Conservation (phyloP, 352 stramenopile genomes). For the Phytopythium litorale region DNA sequence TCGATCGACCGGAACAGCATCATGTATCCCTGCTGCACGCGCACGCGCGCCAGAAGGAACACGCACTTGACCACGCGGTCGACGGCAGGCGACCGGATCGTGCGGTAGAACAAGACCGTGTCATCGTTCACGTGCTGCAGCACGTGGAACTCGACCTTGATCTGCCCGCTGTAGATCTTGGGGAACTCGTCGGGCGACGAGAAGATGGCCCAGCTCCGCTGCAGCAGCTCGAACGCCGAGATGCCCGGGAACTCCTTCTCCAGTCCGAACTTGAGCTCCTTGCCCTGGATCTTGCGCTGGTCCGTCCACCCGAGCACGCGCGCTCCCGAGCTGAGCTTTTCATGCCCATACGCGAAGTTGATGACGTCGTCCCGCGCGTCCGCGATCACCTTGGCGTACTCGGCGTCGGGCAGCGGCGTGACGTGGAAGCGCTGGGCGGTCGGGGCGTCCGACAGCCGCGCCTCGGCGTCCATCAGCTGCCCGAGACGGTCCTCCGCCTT, state of each 20-base stretch:
- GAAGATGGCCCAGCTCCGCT: slow-evolving; percentile 59
- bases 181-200: slow-evolving; percentile 37
- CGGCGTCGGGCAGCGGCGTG: slow-evolving; percentile 19
- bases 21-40: slow-evolving; percentile 52
- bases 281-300: slow-evolving; percentile 40
- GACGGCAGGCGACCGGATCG: slow-evolving; percentile 27
- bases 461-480: slow-evolving; percentile 43
- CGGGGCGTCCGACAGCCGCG: slow-evolving; percentile 16
- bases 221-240: slow-evolving; percentile 35
- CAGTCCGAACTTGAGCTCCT: slow-evolving; percentile 55
- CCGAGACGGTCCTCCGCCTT: slow-evolving; percentile 47
- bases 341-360: slow-evolving; percentile 30
- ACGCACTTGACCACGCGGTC: slow-evolving; percentile 48
- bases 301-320: slow-evolving; percentile 64
- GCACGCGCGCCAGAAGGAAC: slow-evolving; percentile 53
- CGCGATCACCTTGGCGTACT: slow-evolving; percentile 46
- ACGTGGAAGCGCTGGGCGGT: slow-evolving; percentile 27
- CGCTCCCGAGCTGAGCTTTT: slow-evolving; percentile 44
- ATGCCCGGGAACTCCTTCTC: slow-evolving; percentile 44
- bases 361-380: slow-evolving; percentile 46
- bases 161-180: slow-evolving; percentile 38
- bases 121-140: slow-evolving; percentile 51
- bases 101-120: slow-evolving; percentile 56
- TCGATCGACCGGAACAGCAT: slow-evolving; percentile 61
- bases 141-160: slow-evolving; percentile 41